Base-by-base conservation (phyloP, 169 alveolate species). In the Eimeria maxima region DNA sequence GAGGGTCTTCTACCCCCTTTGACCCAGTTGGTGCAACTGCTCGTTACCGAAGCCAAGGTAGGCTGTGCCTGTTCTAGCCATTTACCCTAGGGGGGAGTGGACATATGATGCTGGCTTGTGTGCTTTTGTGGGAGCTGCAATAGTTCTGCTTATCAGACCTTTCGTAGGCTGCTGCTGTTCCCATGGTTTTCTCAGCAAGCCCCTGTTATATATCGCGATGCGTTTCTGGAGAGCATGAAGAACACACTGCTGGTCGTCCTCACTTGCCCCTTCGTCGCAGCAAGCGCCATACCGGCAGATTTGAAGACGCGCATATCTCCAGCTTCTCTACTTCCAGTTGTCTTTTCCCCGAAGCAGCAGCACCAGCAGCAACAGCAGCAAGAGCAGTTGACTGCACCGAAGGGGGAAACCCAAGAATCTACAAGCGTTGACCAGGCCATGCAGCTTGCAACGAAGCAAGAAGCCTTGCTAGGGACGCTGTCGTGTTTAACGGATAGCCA, bases 201-300 rank as follows among this genome's bases (percentile, higher is more conserved):
- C 38, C 96, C 96, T 13, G 94, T 93, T n/a, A 86, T 94, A 18
- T 83, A 81, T 60, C 78, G 96, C 45, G 96, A 94, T 63, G 95
- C 94, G 6, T 94, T 87, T 42, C 63, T 94, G 45, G 96, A 94
- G 44, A 94, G 90, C 71, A 29, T 94, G 90, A 94, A 94, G 91
- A 94, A 94, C 83, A 94, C 95, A 6, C 44, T 94, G 63, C 83
- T 94, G 91, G 96, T 94, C 44, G 95, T 94, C 69, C 83, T 88
- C 16, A 94, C 96, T 18, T 87, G 94, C 81, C 96, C 96, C 27
- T 65, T 65, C 53, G 83, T 65, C 65, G 78, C 84, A 22, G 96
- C 91, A 42, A 86, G 87, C 67, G 29, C 96, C 29, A 63, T 38
- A 6, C 92, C 96, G 55, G 67, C 96, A 47, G 73, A 63, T 65